Evolutionary conservation across 495 filamentous ascomycete genomes (phyloP).

Genomic region (Tetracladium setigerum): DNA sequence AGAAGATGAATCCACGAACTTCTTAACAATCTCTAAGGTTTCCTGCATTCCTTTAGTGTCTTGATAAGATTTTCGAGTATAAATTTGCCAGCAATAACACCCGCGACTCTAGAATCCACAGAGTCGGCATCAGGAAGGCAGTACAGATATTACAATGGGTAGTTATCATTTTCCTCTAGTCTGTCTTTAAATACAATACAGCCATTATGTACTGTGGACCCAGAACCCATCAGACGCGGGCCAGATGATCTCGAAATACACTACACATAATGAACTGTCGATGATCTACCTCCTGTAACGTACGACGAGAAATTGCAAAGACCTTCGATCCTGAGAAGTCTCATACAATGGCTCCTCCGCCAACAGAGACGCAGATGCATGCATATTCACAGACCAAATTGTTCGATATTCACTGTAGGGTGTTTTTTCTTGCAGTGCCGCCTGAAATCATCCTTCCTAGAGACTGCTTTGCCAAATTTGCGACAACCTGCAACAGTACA

Average conservation of each 20-base stretch:
- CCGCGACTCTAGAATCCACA: too few species aligned
- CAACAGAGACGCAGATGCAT: constrained; percentile 12
- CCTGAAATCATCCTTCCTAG: constrained; percentile 15
- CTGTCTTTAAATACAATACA: constrained; percentile 12
- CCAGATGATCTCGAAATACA: constrained; percentile 14
- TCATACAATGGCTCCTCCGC: constrained; percentile 11
- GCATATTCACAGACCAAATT: constrained; percentile 15
- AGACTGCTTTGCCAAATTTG: constrained; percentile 13
- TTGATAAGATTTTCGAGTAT: too few species aligned
- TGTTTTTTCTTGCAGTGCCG: constrained; percentile 15
- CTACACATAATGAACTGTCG: constrained; percentile 13
- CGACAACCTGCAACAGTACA: constrained; percentile 12
- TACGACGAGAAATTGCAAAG: constrained; percentile 14
- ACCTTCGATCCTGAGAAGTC: constrained; percentile 15
- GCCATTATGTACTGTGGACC: constrained; percentile 10
- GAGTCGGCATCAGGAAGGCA: too few species aligned
- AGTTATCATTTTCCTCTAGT: constrained; percentile 8
- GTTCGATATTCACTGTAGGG: constrained; percentile 13
- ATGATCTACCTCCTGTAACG: constrained; percentile 10
- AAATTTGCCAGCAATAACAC: too few species aligned
- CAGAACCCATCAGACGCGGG: constrained; percentile 2
- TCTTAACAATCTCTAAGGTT: too few species aligned
- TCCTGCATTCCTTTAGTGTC: too few species aligned
- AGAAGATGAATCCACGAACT: too few species aligned
- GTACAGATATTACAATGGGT: constrained; percentile 6